These are phyloP conservation scores for Colletotrichum musae DNA, from an alignment of 2,329 filamentous ascomycete species.

Conservation along the genomic window DNA sequence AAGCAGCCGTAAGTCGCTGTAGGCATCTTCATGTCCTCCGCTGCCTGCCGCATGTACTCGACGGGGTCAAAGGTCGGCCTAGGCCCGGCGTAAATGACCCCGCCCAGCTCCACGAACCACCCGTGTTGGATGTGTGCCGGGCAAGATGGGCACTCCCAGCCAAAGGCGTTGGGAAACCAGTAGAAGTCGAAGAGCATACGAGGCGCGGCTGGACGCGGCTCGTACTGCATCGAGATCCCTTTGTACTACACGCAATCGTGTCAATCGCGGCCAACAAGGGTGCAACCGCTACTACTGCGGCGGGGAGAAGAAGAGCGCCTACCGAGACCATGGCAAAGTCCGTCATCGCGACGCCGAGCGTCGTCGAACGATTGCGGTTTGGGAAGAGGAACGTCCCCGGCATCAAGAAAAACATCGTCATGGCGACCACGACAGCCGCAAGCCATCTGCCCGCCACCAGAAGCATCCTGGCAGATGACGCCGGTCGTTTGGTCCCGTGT, in stretches of 20 bases:
- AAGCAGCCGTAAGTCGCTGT: not conserved
- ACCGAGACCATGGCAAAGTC: constrained; percentile 15
- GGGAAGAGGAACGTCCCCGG: not conserved
- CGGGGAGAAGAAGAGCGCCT: not conserved
- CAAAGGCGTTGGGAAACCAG: not conserved
- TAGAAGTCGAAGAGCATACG: not conserved
- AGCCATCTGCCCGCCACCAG: not conserved
- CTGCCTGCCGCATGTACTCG: not conserved
- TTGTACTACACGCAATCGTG: not conserved
- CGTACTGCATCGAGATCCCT: not conserved
- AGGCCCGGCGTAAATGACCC: not conserved
- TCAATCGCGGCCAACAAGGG: not conserved
- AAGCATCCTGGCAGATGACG: not conserved
- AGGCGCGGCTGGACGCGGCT: not conserved
- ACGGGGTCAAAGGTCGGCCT: not conserved
- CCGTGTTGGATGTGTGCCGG: not conserved
- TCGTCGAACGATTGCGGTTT: not conserved
- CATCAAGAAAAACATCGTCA: not conserved
- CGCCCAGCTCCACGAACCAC: not conserved
- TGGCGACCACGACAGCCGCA: not conserved
- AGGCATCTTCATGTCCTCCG: not conserved
- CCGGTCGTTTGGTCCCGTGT: not conserved
- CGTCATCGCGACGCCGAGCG: not conserved
- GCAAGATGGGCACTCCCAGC: not conserved
- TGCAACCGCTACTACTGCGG: not conserved